Percentiles rank a stretch among this genome's conserved stretches.
These are phyloP conservation scores for Fusarium udum DNA, from an alignment of 2,329 filamentous ascomycete genomes.

Conservation along the genomic window DNA sequence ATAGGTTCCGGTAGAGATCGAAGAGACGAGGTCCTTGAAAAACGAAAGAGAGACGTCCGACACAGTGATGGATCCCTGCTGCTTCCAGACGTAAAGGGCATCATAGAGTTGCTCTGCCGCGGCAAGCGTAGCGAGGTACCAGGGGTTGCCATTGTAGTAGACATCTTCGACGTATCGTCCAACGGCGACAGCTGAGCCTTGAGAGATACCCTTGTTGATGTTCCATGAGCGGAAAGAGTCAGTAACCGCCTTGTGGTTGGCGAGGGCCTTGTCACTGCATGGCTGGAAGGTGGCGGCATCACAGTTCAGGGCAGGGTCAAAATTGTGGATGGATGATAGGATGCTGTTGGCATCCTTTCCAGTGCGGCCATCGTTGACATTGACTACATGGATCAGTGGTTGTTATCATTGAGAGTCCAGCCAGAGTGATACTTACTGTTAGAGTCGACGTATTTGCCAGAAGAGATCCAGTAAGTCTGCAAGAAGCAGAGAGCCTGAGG, in stretches of 20 bases:
- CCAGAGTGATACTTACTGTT: constrained; percentile 61
- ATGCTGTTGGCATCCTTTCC: constrained; percentile 79
- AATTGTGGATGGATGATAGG: constrained; percentile 72
- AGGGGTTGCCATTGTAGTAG: constrained; percentile 83
- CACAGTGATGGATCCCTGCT: constrained; percentile 69
- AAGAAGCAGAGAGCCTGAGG: constrained; percentile 78
- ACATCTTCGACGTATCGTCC: constrained; percentile 77
- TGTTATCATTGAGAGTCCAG: too few relatives aligned
- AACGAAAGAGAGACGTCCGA: constrained; percentile 73
- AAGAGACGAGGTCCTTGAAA: constrained; percentile 72
- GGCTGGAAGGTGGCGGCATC: constrained; percentile 80
- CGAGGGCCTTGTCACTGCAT: constrained; percentile 73
- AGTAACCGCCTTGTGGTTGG: constrained; percentile 79
- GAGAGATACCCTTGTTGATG: constrained; percentile 72
- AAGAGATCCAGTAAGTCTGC: constrained; percentile 75
- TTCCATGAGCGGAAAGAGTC: constrained; percentile 80
- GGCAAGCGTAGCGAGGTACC: constrained; percentile 80
- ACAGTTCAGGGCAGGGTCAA: constrained; percentile 73
- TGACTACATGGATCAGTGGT: constrained; percentile 51
- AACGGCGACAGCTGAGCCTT: constrained; percentile 68
- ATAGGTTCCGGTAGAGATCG: constrained; percentile 71
- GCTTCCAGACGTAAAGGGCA: constrained; percentile 76
- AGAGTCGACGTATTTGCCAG: constrained; percentile 69
- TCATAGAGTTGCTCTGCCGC: constrained; percentile 85
- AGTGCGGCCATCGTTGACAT: constrained; percentile 66